Base-by-base conservation (phyloP, 2,329 filamentous ascomycete species). In the Pestalotiopsis sp. region DNA sequence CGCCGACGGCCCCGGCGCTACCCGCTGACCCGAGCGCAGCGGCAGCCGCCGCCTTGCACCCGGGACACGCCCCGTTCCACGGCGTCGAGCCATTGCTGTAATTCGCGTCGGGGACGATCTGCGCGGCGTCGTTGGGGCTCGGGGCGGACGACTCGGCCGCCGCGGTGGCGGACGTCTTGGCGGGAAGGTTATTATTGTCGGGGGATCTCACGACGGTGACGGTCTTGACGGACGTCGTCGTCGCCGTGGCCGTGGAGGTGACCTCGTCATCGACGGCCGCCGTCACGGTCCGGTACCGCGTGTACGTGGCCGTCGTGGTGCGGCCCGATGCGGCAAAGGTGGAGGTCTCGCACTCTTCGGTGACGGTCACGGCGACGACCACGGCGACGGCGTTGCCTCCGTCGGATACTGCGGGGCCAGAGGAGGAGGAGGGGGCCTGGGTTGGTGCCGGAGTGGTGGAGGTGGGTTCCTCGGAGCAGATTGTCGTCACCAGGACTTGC, bases 401-500 rank as follows among this genome's bases (percentile, higher is more conserved):
- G 17, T 49, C 57, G 1, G 38, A 38, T 27, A 39, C 27, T 20
- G 41, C 39, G 56, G 20, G 20, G 12, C 36, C 13, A 12, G 45
- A 17, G n/a, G 45, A 17, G 25, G 31, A 17, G 4, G 58, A 38
- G 5, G 60, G 45, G 38, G 45, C 3, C 31, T 23, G 25, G 27
- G 20, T 23, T 57, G 67, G 20, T 66, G 5, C 25, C 66, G 58
- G 49, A 61, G 31, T 72, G 62, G 6, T 1, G 13, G 20, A 13
- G 13, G 27, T 31, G 27, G 27, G 27, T 7, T 27, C 65, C 13
- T 67, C 72, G 0, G 73, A 69, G 36, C 75, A 76, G 64, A 72
- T 72, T 1, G 76, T 76, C 25, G 75, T 75, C 3, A 73, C 52
- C 52, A 73, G 52, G 4, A 71, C 71, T 31, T 73, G 70, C 62